These are phyloP conservation scores for Sugiyamaella xylanicola DNA, from an alignment of 1,139 yeast genomes.

Conservation along the genomic window DNA sequence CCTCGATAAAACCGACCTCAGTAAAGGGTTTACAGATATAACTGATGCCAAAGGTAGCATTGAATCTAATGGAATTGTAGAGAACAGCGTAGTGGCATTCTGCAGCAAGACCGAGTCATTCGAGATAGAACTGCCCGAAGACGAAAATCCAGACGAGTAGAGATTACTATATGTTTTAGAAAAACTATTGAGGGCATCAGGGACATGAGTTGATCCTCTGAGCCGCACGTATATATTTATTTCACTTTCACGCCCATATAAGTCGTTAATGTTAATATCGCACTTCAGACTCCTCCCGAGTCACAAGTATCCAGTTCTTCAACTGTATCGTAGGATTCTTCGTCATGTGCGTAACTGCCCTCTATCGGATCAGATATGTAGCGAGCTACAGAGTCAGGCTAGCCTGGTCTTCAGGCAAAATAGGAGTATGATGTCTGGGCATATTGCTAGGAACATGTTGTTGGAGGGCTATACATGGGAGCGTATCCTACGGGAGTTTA, in stretches of 20 bases:
- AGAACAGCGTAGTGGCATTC: constrained; percentile 28
- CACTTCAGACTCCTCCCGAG: constrained; percentile 27
- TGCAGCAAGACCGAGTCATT: constrained; percentile 24
- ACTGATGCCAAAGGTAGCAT: constrained; percentile 23
- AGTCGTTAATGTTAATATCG: constrained; percentile 14
- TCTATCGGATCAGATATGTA: constrained; percentile 12
- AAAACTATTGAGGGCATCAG: background rate
- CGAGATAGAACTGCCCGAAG: constrained; percentile 26
- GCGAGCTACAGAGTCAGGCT: constrained; percentile 1
- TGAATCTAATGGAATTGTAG: constrained; percentile 27
- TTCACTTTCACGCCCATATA: background rate
- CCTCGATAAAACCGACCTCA: constrained; percentile 19
- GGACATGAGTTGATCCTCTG: too few species aligned
- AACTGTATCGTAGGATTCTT: constrained; percentile 28
- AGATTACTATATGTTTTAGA: constrained; percentile 7
- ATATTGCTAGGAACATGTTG: constrained; percentile 24
- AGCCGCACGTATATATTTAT: background rate
- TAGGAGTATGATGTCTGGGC: constrained; percentile 23
- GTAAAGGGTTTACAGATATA: constrained; percentile 28
- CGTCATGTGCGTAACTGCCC: constrained; percentile 27
- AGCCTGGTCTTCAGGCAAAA: constrained; percentile 15
- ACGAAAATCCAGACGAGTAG: constrained; percentile 15
- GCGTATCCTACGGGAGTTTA: constrained; percentile 20
- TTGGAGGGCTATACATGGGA: constrained; percentile 30
- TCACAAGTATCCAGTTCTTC: constrained; percentile 30